These are phyloP conservation scores for Leccinum obscurum DNA, from an alignment of 768 basidiomycete species.

Conservation along the genomic window DNA sequence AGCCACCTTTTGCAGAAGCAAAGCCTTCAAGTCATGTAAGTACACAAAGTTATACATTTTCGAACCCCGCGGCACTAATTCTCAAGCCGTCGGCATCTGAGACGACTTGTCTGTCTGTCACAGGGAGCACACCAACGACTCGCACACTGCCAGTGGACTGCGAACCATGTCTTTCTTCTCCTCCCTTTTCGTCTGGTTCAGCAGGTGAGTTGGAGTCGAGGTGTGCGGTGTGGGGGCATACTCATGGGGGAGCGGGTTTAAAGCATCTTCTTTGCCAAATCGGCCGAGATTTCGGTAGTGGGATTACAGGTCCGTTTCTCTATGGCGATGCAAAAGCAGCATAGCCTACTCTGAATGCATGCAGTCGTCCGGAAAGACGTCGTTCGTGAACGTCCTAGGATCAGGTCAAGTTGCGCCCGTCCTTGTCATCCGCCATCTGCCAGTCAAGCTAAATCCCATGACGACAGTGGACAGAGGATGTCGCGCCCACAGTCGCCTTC, in stretches of 20 bases:
- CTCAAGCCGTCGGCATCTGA: neutral
- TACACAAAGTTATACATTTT: conserved; percentile 1
- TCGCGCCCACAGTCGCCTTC: no score
- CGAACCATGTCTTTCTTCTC: conserved; percentile 48
- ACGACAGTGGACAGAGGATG: no score
- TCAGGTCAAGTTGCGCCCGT: no score
- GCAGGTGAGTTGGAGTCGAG: conserved; percentile 37
- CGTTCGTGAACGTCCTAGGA: no score
- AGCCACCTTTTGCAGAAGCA: neutral
- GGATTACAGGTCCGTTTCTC: conserved; percentile 57
- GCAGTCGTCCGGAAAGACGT: no score
- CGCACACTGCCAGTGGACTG: neutral
- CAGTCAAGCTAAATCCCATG: no score
- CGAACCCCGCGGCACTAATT: conserved; percentile 17
- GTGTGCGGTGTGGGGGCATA: neutral
- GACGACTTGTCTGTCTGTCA: neutral
- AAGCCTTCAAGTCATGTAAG: neutral
- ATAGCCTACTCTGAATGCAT: no score
- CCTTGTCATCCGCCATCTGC: no score
- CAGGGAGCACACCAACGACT: neutral
- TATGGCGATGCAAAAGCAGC: no score
- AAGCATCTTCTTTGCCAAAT: conserved; percentile 84
- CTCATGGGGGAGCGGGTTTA: conserved; percentile 1
- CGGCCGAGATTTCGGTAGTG: conserved; percentile 89
- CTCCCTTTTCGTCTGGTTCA: conserved; percentile 58